phyloP scores from a whole-genome alignment of 2,329 filamentous ascomycete genomes.

The Microdochium trichocladiopsis region DNA sequence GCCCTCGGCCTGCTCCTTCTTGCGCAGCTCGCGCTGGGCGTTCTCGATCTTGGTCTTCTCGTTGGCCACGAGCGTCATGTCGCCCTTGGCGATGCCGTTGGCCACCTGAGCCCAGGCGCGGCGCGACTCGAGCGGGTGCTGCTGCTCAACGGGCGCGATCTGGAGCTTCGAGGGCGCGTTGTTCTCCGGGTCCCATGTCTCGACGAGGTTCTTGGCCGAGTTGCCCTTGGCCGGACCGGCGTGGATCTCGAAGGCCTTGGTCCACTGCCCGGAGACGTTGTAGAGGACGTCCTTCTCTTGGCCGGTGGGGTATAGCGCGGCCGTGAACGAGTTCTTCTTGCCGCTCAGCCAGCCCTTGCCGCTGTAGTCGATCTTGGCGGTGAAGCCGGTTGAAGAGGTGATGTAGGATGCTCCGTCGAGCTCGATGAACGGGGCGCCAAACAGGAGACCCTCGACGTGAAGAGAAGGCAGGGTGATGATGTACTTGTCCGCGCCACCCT shows the following conservation, averaged over 20 bases:
- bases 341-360: constrained; percentile 36
- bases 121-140: constrained; percentile 75
- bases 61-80: constrained; percentile 63
- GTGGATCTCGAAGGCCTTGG: constrained; percentile 29
- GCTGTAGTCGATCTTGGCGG: constrained; percentile 38
- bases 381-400: constrained; percentile 34
- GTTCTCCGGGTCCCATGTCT: constrained; percentile 30
- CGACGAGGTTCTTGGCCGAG: constrained; percentile 20
- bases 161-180: constrained; percentile 18
- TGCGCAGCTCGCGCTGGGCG: constrained; percentile 68
- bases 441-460: constrained; percentile 38
- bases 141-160: constrained; percentile 50
- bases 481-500: constrained; percentile 36
- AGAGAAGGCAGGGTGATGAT: constrained; percentile 40
- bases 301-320: constrained; percentile 29
- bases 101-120: constrained; percentile 76
- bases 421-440: constrained; percentile 40
- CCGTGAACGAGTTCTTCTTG: constrained; percentile 38
- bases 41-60: constrained; percentile 81
- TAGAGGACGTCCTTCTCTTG: constrained; percentile 28
- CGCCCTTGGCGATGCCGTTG: constrained; percentile 60
- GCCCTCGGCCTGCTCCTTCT: constrained; percentile 44
- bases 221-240: constrained; percentile 19
- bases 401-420: constrained; percentile 37
- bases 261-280: constrained; percentile 33